phyloP scores from a whole-genome alignment of 768 basidiomycete genomes.

The Boletus rubropictus region DNA sequence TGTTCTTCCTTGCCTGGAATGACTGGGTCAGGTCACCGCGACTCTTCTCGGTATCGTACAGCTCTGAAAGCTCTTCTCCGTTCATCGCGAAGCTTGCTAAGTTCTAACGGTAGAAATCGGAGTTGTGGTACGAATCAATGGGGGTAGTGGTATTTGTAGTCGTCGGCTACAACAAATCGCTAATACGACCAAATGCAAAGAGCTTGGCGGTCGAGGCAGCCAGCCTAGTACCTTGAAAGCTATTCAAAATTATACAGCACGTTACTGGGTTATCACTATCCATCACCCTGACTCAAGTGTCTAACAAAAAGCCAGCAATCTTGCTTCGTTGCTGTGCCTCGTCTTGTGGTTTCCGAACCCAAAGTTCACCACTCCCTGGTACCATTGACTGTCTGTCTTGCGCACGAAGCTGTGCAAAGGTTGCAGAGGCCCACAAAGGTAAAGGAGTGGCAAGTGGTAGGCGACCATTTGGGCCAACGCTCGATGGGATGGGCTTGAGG shows the following conservation, averaged over 20 bases:
- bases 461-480: conserved; percentile 1
- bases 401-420: not conserved
- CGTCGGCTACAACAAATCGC: conserved; percentile 23
- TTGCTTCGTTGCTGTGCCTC: conserved; percentile 34
- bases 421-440: conserved; percentile 32
- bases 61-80: conserved; percentile 24
- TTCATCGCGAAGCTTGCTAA: conserved; percentile 15
- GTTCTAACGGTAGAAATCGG: conserved; percentile 1
- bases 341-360: conserved; percentile 28
- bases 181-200: conserved; percentile 1
- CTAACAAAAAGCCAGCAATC: conserved; percentile 38
- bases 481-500: conserved; percentile 14
- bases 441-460: conserved; percentile 15
- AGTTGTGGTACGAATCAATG: not conserved
- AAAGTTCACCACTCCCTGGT: conserved; percentile 25
- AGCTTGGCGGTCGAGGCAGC: conserved; percentile 1
- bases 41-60: conserved; percentile 18
- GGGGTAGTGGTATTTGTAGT: conserved; percentile 25
- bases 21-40: conserved; percentile 15
- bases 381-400: not conserved
- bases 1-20: conserved; percentile 54
- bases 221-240: not conserved
- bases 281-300: conserved; percentile 9
- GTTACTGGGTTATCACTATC: not conserved
- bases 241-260: not conserved